phyloP scores from a whole-genome alignment of 345 rosid genomes.

The Melaleuca alternifolia region DNA sequence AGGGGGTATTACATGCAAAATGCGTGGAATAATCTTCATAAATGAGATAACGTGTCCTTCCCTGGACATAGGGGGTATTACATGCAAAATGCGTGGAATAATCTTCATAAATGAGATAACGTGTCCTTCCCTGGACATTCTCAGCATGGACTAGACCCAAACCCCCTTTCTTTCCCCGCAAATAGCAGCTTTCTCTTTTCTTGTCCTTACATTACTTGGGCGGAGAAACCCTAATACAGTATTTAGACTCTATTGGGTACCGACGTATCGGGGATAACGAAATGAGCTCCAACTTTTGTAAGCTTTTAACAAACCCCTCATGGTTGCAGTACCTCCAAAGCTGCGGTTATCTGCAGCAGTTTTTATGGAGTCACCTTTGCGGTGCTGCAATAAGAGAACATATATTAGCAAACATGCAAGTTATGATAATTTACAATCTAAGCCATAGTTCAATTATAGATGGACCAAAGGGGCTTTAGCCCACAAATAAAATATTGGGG shows the following conservation, averaged over 20 bases:
- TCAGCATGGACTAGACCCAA: background rate
- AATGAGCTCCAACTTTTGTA: background rate
- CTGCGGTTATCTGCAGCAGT: background rate
- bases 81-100: background rate
- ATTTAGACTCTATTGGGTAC: background rate
- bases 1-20: background rate
- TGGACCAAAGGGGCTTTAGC: background rate
- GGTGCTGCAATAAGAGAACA: background rate
- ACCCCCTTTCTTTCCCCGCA: background rate
- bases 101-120: background rate
- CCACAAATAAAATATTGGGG: background rate
- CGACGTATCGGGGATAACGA: background rate
- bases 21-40: background rate
- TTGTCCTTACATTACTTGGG: background rate
- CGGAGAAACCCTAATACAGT: background rate
- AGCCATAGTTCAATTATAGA: background rate
- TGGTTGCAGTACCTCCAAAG: background rate
- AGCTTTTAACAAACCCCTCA: background rate
- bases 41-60: background rate
- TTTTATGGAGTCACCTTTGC: background rate
- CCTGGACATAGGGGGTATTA: background rate
- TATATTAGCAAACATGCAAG: background rate
- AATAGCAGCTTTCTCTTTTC: background rate
- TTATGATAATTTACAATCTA: background rate
- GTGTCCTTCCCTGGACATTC: background rate